Evolutionary conservation across 192 early-diverging fungal species (phyloP).

Genomic region (Blastocladiella britannica): DNA sequence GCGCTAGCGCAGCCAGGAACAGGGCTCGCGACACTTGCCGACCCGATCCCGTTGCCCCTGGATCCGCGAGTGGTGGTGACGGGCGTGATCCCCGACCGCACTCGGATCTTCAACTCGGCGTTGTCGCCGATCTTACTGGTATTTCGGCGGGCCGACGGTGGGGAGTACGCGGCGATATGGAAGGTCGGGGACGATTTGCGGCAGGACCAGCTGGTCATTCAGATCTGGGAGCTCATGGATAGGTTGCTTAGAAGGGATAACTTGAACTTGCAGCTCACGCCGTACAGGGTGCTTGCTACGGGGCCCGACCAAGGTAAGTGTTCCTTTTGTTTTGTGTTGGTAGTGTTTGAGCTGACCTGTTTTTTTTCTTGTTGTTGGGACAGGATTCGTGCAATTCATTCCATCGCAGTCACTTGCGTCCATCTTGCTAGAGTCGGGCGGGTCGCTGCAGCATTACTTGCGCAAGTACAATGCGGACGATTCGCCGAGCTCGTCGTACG

Average conservation of each 20-base stretch:
- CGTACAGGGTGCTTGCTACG: slow-evolving; percentile 89
- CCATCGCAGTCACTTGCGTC: slow-evolving; percentile 70
- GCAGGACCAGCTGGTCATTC: slow-evolving; percentile 96
- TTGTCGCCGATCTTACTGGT: slow-evolving; percentile 69
- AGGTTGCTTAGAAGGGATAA: slow-evolving; percentile 84
- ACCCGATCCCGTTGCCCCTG: slow-evolving; percentile 63
- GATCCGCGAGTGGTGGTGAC: slow-evolving; percentile 75
- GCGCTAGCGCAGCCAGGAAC: no score
- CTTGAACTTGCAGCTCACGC: slow-evolving; percentile 75
- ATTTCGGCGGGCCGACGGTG: slow-evolving; percentile 65
- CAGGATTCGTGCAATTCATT: slow-evolving; percentile 77
- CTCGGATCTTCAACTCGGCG: slow-evolving; percentile 75
- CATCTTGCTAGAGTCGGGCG: slow-evolving; percentile 67
- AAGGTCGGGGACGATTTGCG: slow-evolving; percentile 91
- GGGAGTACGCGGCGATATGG: slow-evolving; percentile 86
- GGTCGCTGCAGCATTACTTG: slow-evolving; percentile 62
- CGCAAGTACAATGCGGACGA: slow-evolving; percentile 48
- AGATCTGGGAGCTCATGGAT: slow-evolving; percentile 96
- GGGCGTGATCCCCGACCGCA: slow-evolving; percentile 58
- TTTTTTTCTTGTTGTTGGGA: no score
- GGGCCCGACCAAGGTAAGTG: slow-evolving; percentile 75
- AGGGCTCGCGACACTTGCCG: slow-evolving; percentile 14
- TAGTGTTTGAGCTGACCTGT: no score
- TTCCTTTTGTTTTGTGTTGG: no score
- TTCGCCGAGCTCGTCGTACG: slow-evolving; percentile 30